Base-by-base conservation (phyloP, 2,329 filamentous ascomycete genomes). In the Pseudogymnoascus sp. region DNA sequence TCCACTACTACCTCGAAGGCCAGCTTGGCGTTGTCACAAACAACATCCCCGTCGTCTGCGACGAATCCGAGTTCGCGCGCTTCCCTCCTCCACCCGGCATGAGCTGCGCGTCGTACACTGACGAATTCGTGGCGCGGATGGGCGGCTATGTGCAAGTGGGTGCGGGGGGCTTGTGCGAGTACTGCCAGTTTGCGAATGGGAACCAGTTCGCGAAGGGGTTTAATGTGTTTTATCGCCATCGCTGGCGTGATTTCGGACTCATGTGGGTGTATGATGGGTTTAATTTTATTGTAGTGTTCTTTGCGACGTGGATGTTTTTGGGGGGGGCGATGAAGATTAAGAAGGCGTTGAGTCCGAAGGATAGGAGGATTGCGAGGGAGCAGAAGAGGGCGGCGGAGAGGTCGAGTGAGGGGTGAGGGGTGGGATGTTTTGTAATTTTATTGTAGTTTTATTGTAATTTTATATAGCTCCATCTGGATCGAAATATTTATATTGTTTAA, bases 161-260 rank as follows among this genome's bases (percentile, higher is more conserved):
- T n/a, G 73, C 75, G 0, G 76, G 81, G 61, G 86, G 82, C 0
- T 69, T 82, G 35, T 90, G 88, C 71, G 81, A 84, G 21, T 88
- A 83, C 70, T 91, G 88, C 66, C 85, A 86, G 67, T 89, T 83
- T 65, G 77, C 78, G 1, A 81, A 74, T 1, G 88, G 87, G 0
- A 84, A 88, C 21, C 6, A 61, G 2, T 55, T 76, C 70, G 70
- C 73, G 0, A 71, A 71, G 0, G 75, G 77, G 0, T 86, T 90
- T 69, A 87, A 85, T 67, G 78, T 88, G 6, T 83, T 78, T 59
- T 85, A 87, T 55, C 72, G 72, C 1, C 73, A 88, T 60, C 84
- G 86, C 55, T 90, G 87, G 88, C 75, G 86, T 9, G 76, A 88
- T 63, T 89, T 88, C 73, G 78, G 86, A 1, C 84, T 88, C 60